Conservation (phyloP, 2,329 filamentous ascomycete species). For the Penicillium sp. region DNA sequence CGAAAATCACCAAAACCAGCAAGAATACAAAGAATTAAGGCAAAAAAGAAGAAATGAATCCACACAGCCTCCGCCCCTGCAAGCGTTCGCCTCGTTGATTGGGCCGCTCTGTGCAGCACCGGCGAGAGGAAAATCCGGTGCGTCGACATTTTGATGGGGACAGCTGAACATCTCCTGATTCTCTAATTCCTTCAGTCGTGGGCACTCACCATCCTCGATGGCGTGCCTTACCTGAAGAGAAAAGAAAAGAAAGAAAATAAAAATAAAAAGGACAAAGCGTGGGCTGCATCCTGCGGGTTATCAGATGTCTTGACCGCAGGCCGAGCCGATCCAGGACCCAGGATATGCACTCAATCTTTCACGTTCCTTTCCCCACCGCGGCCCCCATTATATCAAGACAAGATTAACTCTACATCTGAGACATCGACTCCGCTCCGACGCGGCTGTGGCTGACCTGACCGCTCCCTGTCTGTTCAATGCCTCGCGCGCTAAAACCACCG, state of each 20-base stretch:
- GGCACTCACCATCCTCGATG: neutral
- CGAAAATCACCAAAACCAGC: neutral
- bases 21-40: neutral
- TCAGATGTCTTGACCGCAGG: conserved; percentile 21
- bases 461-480: conserved; percentile 20
- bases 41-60: neutral
- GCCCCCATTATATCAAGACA: conserved; percentile 3
- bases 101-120: conserved; percentile 3
- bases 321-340: conserved; percentile 23
- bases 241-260: neutral
- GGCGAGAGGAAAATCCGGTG: conserved; percentile 6
- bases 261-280: neutral
- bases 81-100: conserved; percentile 13
- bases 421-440: conserved; percentile 11
- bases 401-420: conserved; percentile 14
- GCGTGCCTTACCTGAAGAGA: neutral
- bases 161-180: conserved; percentile 5
- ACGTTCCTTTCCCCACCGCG: neutral
- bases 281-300: conserved; percentile 20
- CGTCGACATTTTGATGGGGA: conserved; percentile 3
- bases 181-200: conserved; percentile 4
- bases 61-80: neutral
- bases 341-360: conserved; percentile 21
- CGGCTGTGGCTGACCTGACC: conserved; percentile 21
- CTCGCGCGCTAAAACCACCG: conserved; percentile 11